A percentile compares a stretch with the other conserved stretches of the same genome.
phyloP scores from a whole-genome alignment of 2,329 filamentous ascomycete genomes.

The Ophiostoma perfectum region DNA sequence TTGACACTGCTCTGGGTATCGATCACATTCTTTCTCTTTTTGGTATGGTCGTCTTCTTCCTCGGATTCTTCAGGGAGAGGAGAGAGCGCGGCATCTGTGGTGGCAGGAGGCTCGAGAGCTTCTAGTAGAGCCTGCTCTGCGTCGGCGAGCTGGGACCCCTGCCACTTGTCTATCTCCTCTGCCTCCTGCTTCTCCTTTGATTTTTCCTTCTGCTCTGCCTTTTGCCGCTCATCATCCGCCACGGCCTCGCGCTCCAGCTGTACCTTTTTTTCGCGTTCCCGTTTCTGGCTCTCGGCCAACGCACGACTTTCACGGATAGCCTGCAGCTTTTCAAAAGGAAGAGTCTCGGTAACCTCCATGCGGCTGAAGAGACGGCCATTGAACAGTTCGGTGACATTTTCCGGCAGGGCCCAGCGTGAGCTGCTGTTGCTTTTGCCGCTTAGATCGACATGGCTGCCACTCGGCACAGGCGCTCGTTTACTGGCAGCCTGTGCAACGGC shows the following conservation, averaged over 20 bases:
- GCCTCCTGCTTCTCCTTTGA: background rate
- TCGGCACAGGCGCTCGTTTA: background rate
- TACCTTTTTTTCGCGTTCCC: conserved; percentile 19
- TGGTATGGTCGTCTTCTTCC: background rate
- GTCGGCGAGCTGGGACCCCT: background rate
- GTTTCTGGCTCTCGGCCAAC: conserved; percentile 29
- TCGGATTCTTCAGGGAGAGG: background rate
- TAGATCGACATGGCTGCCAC: conserved; percentile 22
- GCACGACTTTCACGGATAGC: conserved; percentile 40
- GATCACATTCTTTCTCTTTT: background rate
- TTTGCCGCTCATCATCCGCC: background rate
- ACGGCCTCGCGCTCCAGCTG: conserved; percentile 17
- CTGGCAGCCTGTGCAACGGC: background rate
- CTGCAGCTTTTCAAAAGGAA: conserved; percentile 49
- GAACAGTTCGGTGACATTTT: conserved; percentile 54
- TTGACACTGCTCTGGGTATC: background rate
- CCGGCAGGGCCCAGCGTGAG: conserved; percentile 49
- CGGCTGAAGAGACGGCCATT: conserved; percentile 50
- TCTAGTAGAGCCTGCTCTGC: background rate
- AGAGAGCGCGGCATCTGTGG: no score
- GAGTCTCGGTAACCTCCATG: conserved; percentile 55
- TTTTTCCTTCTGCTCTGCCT: conserved; percentile 16
- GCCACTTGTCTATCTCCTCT: background rate
- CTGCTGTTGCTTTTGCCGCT: conserved; percentile 23
- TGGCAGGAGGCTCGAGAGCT: background rate